These are phyloP conservation scores for Trametes elegans DNA, from an alignment of 768 basidiomycete genomes.

Conservation along the genomic window DNA sequence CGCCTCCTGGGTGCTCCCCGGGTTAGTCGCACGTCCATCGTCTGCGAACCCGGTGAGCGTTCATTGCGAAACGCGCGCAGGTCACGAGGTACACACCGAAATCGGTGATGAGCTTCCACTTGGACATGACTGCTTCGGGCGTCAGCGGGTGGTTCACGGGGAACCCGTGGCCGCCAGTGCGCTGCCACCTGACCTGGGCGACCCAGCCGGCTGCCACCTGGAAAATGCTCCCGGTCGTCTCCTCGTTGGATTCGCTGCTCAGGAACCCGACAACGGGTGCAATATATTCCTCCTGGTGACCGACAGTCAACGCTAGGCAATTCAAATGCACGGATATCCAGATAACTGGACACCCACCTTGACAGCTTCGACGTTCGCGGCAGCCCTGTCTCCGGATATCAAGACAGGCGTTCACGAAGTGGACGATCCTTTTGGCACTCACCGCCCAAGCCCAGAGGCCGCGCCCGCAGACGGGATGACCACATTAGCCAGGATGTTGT, in stretches of 20 bases:
- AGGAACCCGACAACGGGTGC: conserved; percentile 93
- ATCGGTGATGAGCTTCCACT: conserved; percentile 82
- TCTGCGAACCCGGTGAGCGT: conserved; percentile 39
- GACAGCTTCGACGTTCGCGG: conserved; percentile 80
- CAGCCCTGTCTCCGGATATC: neutral
- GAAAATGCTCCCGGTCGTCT: conserved; percentile 73
- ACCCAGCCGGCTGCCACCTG: conserved; percentile 92
- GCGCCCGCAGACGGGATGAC: conserved; percentile 82
- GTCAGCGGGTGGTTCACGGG: conserved; percentile 70
- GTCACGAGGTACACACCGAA: conserved; percentile 58
- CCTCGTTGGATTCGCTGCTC: conserved; percentile 74
- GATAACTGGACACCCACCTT: conserved; percentile 61
- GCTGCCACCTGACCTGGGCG: conserved; percentile 90
- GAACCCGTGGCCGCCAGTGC: conserved; percentile 85
- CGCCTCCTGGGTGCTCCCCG: conserved; percentile 69
- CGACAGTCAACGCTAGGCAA: no score
- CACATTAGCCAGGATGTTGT: conserved; percentile 85
- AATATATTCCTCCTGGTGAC: conserved; percentile 89
- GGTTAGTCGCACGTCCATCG: conserved; percentile 82
- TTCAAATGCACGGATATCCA: no score
- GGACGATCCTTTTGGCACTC: neutral
- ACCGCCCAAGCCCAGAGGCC: conserved; percentile 38
- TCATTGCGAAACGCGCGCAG: neutral
- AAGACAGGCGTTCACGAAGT: no score
- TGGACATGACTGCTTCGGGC: conserved; percentile 75